A percentile compares a stretch with the other conserved stretches of the same genome.
Evolutionary conservation across 2,329 filamentous ascomycete genomes (phyloP).

Genomic region (Aspergillus persii): DNA sequence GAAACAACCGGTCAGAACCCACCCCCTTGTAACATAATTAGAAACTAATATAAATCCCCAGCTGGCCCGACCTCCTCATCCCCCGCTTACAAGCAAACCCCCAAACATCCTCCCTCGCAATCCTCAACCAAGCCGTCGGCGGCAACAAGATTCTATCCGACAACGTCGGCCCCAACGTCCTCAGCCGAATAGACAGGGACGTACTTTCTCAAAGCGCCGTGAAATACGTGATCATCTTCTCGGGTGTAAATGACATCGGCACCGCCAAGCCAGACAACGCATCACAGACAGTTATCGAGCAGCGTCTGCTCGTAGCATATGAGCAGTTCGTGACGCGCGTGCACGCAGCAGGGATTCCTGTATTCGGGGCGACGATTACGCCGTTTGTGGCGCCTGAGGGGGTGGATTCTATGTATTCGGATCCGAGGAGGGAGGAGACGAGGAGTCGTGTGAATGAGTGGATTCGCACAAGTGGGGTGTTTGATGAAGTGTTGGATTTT

Average conservation of each 20-base stretch:
- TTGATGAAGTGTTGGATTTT: constrained; percentile 64
- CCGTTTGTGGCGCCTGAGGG: constrained; percentile 52
- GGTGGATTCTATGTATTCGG: constrained; percentile 53
- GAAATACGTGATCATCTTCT: constrained; percentile 63
- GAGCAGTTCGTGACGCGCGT: constrained; percentile 56
- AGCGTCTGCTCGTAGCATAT: constrained; percentile 57
- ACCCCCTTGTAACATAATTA: neutral
- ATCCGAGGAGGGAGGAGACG: constrained; percentile 55
- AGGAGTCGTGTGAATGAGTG: constrained; percentile 60
- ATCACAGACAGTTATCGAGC: constrained; percentile 49
- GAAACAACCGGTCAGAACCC: constrained; percentile 50
- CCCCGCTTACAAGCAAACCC: constrained; percentile 49
- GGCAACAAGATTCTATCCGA: constrained; percentile 65
- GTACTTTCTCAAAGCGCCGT: constrained; percentile 58
- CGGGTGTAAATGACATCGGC: constrained; percentile 70
- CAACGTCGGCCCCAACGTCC: constrained; percentile 60
- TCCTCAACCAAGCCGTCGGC: constrained; percentile 66
- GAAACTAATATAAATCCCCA: neutral
- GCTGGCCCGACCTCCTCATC: constrained; percentile 59
- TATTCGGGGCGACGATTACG: constrained; percentile 66
- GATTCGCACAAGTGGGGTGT: constrained; percentile 56
- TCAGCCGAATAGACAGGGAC: constrained; percentile 63
- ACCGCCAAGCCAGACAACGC: constrained; percentile 43
- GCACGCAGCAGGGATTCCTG: constrained; percentile 53
- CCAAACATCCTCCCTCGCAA: constrained; percentile 50